Base-by-base conservation (phyloP, 2,329 filamentous ascomycete genomes). In the Alternaria arbusti region DNA sequence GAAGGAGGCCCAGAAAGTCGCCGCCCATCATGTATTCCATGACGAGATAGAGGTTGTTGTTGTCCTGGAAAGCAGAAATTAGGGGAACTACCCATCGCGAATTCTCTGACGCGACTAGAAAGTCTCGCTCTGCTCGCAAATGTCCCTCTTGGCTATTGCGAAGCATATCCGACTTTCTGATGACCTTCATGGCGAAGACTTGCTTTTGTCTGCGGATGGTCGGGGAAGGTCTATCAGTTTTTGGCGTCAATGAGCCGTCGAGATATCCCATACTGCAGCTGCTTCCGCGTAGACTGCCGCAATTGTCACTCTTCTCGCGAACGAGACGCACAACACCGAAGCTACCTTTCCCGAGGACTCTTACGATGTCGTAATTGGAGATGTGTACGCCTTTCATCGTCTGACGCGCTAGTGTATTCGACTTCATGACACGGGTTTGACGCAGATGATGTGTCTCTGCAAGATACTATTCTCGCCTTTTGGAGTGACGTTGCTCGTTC, bases 1-100 rank as follows among this genome's bases (percentile, higher is more conserved):
- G 91, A 15, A 99, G 82, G 0, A 97, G 81, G 2, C 92, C 92
- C 0, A 99, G 85, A 70, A 99, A 98, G 77, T 99, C 95, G 0
- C 96, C 95, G 0, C 95, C 96, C 3, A 96, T 91, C 93, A 97
- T 97, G 76, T 97, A 99, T 63, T 98, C 94, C 94, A 98, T 97
- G 56, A 97, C 91, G 6, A 99, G 87, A 73, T 98, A 98, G 6
- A 99, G 85, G 71, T 92, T 93, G 45, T 87, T 86, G 36, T 87
- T 83, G 77, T 98, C 96, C 78, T 98, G 93, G 69, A 98, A 98
- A 74, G 93, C 96, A 54, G 92, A 86, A 54, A 97, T 87, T 36
- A 99, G 83, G 1, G 94, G 92, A 3, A 98, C 92, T 50, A 97
- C 89, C 95, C 94, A 98, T 64, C 87, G 87, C 6, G 93, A 96